A percentile compares a stretch with the other conserved stretches of the same genome.
These are phyloP conservation scores for Takashimella koratensis DNA, from an alignment of 1,284 basidiomycete species.

Conservation along the genomic window DNA sequence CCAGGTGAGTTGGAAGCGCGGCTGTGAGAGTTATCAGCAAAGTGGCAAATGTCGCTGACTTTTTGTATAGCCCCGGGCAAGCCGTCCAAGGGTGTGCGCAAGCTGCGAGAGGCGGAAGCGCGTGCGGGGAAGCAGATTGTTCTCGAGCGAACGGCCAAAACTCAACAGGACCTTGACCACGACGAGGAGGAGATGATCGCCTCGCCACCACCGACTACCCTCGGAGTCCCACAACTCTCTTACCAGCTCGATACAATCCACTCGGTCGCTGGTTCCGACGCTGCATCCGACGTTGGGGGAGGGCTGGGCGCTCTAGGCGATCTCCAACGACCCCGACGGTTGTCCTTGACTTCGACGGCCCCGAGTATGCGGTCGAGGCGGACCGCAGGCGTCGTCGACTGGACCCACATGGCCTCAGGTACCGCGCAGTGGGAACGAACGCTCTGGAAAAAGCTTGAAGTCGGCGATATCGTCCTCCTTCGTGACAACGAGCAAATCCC, in stretches of 20 bases:
- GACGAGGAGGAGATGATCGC: conserved; percentile 5
- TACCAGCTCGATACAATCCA: conserved; percentile 34
- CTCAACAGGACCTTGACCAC: conserved; percentile 23
- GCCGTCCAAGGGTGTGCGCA: conserved; percentile 79
- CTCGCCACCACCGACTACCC: background rate
- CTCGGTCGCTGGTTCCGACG: conserved; percentile 15
- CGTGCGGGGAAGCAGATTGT: conserved; percentile 59
- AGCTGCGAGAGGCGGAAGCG: conserved; percentile 78
- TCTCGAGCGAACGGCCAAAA: conserved; percentile 52
- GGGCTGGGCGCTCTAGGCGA: background rate
- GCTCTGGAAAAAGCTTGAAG: conserved; percentile 97
- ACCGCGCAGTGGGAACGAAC: conserved; percentile 89
- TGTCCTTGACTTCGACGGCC: conserved; percentile 16
- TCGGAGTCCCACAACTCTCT: background rate
- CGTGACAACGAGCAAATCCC: conserved; percentile 93
- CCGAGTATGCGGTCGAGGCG: conserved; percentile 51
- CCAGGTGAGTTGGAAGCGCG: conserved; percentile 22
- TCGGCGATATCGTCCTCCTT: conserved; percentile 89
- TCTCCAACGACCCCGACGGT: background rate
- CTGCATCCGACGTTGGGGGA: conserved; percentile 15
- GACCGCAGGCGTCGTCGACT: conserved; percentile 72
- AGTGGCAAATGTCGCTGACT: background rate
- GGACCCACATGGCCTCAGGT: conserved; percentile 63
- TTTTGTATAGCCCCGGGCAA: conserved; percentile 25
- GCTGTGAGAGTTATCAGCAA: background rate